A percentile compares a stretch with the other conserved stretches of the same genome.
phyloP scores from a whole-genome alignment of 176 grass and related monocot species.

The Ensete ventricosum region DNA sequence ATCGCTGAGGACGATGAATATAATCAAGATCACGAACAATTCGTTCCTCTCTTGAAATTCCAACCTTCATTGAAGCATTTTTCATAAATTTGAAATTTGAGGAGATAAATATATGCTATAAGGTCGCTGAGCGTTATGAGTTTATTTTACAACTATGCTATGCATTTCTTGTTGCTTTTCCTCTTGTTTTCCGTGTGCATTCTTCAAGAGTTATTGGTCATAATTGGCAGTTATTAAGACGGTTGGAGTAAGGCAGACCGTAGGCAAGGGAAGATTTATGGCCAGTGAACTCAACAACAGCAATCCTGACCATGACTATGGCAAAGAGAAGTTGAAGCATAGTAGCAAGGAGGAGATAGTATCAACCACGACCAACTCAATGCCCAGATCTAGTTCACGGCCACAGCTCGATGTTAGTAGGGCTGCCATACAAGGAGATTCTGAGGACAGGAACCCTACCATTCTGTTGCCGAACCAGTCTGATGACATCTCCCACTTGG shows the following conservation, averaged over 20 bases:
- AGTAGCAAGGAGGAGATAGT: background rate
- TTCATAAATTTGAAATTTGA: too few relatives aligned
- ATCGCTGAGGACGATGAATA: too few relatives aligned
- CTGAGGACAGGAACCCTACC: conserved; percentile 73
- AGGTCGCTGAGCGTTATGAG: too few relatives aligned
- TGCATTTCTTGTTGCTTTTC: too few relatives aligned
- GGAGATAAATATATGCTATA: too few relatives aligned
- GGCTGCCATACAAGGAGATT: conserved; percentile 81
- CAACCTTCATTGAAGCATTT: too few relatives aligned
- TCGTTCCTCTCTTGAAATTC: too few relatives aligned
- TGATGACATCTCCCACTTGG: conserved; percentile 94
- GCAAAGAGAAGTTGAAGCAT: background rate
- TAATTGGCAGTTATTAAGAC: background rate
- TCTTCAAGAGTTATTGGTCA: too few relatives aligned
- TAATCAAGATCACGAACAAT: too few relatives aligned
- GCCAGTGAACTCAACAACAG: background rate
- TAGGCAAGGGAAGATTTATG: background rate
- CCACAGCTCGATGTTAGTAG: conserved; percentile 90
- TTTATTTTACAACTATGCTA: too few relatives aligned
- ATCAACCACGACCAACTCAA: background rate
- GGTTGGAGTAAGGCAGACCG: background rate
- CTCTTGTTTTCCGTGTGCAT: background rate
- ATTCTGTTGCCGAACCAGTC: conserved; percentile 96
- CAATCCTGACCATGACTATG: background rate
- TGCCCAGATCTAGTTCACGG: conserved; percentile 68